These are phyloP conservation scores for Cutaneotrichosporon sp. DNA, from an alignment of 1,284 basidiomycete genomes.

Conservation along the genomic window DNA sequence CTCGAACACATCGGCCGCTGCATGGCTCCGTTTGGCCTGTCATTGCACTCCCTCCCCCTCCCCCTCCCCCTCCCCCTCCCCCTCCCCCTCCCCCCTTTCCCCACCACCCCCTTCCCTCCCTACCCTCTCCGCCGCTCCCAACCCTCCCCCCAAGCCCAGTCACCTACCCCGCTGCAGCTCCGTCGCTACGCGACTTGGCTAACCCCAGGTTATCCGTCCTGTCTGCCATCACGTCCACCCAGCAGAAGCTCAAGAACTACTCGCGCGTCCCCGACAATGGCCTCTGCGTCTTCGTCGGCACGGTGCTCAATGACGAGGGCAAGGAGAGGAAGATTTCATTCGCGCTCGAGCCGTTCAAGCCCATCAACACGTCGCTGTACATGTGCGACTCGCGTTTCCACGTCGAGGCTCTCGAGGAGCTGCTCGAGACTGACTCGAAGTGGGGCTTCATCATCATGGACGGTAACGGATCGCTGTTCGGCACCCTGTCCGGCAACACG, in stretches of 20 bases:
- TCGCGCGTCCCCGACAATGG: conserved; percentile 95
- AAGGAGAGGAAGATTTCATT: conserved; percentile 99
- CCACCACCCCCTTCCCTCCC: not conserved
- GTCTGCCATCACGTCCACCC: conserved; percentile 98
- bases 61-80: not conserved
- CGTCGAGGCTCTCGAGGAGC: conserved; percentile 93
- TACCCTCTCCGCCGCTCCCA: not conserved
- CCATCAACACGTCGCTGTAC: conserved; percentile 99
- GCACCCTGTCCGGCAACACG: conserved; percentile 93
- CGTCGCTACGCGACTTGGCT: not conserved
- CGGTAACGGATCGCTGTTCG: conserved; percentile 67
- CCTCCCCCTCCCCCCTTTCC: not conserved
- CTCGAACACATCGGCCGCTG: too few relatives aligned
- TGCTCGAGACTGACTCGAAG: conserved; percentile 94
- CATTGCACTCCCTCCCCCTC: too few relatives aligned
- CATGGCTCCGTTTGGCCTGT: too few relatives aligned
- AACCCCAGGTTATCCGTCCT: conserved; percentile 73
- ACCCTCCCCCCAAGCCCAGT: too few relatives aligned
- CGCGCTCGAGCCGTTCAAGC: conserved; percentile 96
- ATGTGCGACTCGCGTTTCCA: conserved; percentile 99
- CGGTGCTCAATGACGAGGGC: conserved; percentile 95
- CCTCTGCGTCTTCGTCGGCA: conserved; percentile 94
- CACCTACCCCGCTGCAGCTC: too few relatives aligned
- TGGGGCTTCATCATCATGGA: conserved; percentile 99
- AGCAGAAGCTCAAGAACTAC: conserved; percentile 96